Base-by-base conservation (phyloP, 2,329 filamentous ascomycete species). In the Ceratocystis colombiana region DNA sequence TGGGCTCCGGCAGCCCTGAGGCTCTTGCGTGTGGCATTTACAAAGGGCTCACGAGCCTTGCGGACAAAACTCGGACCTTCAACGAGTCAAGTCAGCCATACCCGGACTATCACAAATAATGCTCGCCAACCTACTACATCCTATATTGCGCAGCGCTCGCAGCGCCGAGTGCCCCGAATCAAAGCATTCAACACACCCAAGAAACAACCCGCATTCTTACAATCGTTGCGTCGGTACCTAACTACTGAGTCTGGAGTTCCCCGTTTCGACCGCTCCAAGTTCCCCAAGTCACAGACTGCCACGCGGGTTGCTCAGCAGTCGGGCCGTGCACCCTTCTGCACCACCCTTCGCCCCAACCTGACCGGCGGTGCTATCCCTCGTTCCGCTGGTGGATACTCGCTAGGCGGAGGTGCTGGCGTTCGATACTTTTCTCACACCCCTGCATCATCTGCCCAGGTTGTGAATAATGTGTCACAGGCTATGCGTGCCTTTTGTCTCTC, bases 381-480 rank as follows among this genome's bases (percentile, higher is more conserved):
- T 66, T 90, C 89, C 48, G 89, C 92, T 6, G 91, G 93, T 70
- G 94, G 94, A n/a, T 99, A 99, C 74, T 81, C 81, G 69, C 77
- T 89, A 48, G 77, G 82, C 66, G 85, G 88, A 70, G 66, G 63
- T 12, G 50, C 44, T n/a, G 65, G 68, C 37, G 89, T 86, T 28
- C 84, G 93, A 70, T 93, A 93, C 78, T 97, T 97, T 77, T 95
- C 90, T 0, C 92, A 96, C 76, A 84, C 86, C 0, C 90, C 93
- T 1, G 88, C 89, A 8, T 84, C 87, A 6, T 91, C 90, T 48
- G 90, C 92, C 0, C 90, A 97, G 74, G 90, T 97, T 61, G 84
- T 97, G 64, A 88, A 94, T 75, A 96, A 96, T 76, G 93, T 96
- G n/a, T 96, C 90, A 12, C 87, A 91, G 71, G 94, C 91, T 4